phyloP scores from a whole-genome alignment of 179 eudicot genomes.

The Kewa caespitosa region DNA sequence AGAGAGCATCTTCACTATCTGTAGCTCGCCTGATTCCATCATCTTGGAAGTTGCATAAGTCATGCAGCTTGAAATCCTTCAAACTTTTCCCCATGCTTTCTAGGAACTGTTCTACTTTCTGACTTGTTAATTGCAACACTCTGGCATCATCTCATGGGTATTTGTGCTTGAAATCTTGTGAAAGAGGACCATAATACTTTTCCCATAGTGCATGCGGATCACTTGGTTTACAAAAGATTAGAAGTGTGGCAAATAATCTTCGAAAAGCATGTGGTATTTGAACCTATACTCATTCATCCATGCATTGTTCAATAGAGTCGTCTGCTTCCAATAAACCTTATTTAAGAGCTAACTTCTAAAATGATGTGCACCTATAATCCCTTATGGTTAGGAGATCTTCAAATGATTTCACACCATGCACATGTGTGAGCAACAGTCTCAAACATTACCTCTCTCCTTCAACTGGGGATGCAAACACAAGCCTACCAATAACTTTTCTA shows the following conservation, averaged over 20 bases:
- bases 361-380: not conserved
- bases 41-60: not conserved
- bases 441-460: not conserved
- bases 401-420: not conserved
- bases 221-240: not conserved
- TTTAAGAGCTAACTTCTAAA: not conserved
- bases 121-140: not conserved
- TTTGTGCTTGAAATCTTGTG: not conserved
- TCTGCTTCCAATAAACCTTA: not conserved
- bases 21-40: not conserved
- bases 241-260: not conserved
- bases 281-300: not conserved
- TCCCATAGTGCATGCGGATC: not conserved
- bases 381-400: not conserved
- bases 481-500: not conserved
- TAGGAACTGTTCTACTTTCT: not conserved
- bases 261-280: not conserved
- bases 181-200: not conserved
- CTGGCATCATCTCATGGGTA: not conserved
- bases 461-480: not conserved
- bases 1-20: not conserved
- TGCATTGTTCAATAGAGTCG: not conserved
- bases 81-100: not conserved
- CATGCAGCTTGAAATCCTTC: not conserved
- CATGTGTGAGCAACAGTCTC: not conserved